Base-by-base conservation (phyloP, 352 stramenopile genomes). In the Phytopythium vexans region DNA sequence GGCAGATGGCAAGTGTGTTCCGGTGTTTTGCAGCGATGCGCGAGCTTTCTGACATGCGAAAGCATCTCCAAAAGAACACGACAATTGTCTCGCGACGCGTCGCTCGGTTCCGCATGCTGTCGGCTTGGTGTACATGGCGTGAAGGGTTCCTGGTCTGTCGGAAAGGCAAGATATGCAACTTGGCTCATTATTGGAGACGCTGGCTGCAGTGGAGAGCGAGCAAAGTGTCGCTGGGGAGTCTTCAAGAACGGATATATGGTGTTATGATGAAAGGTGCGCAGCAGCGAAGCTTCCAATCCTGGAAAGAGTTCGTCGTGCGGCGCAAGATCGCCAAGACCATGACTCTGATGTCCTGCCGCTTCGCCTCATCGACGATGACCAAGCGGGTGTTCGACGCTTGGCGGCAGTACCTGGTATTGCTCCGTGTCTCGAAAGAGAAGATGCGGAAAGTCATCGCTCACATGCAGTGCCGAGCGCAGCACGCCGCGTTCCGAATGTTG, bases 1-100 rank as follows among this genome's bases (percentile, higher is more conserved):
- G 75, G 75, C 59, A 64, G 45, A 41, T 79, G 54, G 66, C 75
- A 12, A 76, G 57, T 12, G 54, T 31, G 1, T 74, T 69, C 44
- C 68, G 55, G 7, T 82, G 75, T 46, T 80, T 84, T 48, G 31
- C 36, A 8, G 35, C 38, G 11, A 32, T 33, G 21, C 3, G 21
- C 7, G 6, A 37, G 11, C 44, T 31, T 38, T 6, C 21, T 10
- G 21, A 3, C 11, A 37, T 3, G 1, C 48, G 36, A 14, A 15
- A 12, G 7, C 35, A 7, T 11, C 21, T 53, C 1, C 36, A 45
- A 21, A 8, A 10, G 36, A 45, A 3, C 12, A n/a, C 21, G 35
- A 11, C 1, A 7, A 8, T 4, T 14, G 34, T 53, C 11, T 38
- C 36, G 6, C 11, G 21, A 12, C 16, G 36, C 9, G 36, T 14